phyloP scores from a whole-genome alignment of 2,329 filamentous ascomycete genomes.

The Tympanopsis confertula region DNA sequence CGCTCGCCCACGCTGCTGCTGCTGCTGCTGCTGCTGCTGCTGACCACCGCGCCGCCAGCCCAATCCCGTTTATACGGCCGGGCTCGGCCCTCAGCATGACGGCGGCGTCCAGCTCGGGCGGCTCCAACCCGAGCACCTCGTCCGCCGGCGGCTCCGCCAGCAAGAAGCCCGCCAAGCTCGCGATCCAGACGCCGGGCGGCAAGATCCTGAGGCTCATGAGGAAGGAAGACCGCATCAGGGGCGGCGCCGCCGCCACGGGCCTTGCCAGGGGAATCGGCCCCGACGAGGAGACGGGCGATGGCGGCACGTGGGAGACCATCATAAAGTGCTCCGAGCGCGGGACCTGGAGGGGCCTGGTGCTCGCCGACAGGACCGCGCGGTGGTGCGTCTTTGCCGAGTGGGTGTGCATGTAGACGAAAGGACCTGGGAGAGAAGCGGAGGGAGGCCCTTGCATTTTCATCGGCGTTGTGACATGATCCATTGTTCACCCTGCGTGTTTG shows the following conservation, averaged over 20 bases:
- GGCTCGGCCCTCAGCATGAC: constrained; percentile 55
- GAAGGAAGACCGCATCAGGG: constrained; percentile 57
- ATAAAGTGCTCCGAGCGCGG: constrained; percentile 80
- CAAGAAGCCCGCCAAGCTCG: constrained; percentile 86
- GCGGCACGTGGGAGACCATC: constrained; percentile 76
- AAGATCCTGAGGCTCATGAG: constrained; percentile 84
- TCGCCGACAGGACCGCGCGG: constrained; percentile 71
- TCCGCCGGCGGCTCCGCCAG: constrained; percentile 33
- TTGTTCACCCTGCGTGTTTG: too few relatives aligned
- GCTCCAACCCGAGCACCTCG: constrained; percentile 30
- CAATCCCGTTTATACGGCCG: constrained; percentile 50
- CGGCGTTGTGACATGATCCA: too few relatives aligned
- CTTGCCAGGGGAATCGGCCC: constrained; percentile 15
- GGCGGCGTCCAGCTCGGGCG: too few relatives aligned
- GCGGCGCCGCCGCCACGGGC: constrained; percentile 30
- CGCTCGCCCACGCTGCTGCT: too few relatives aligned
- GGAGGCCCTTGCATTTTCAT: too few relatives aligned
- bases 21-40: too few relatives aligned
- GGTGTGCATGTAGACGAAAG: constrained; percentile 53
- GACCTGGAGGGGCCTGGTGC: constrained; percentile 68
- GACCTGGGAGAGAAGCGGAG: too few relatives aligned
- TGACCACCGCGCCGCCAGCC: constrained; percentile 36
- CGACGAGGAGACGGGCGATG: constrained; percentile 52
- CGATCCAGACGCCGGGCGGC: constrained; percentile 84
- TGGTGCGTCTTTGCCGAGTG: constrained; percentile 94